Conservation (phyloP, 2,329 filamentous ascomycete genomes). For the Arthrobotrys sinensis region DNA sequence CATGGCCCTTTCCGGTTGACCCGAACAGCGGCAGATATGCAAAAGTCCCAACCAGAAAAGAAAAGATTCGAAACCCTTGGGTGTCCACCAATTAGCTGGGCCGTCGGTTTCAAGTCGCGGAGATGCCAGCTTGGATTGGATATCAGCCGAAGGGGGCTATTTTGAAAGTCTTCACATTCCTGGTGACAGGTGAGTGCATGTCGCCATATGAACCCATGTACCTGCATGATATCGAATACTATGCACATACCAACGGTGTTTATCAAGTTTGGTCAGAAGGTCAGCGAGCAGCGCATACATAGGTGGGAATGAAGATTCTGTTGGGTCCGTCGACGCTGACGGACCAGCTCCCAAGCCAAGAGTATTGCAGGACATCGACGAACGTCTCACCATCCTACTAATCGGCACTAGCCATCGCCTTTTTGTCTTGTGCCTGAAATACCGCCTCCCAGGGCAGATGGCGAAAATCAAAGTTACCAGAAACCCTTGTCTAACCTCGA, state of each 20-base stretch:
- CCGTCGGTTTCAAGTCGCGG: constrained; percentile 17
- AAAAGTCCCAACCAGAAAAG: constrained; percentile 13
- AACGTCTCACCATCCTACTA: constrained; percentile 20
- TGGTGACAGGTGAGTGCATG: constrained; percentile 31
- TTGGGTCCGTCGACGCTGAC: constrained; percentile 3
- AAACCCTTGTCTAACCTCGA: background rate
- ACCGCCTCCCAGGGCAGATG: too few relatives aligned
- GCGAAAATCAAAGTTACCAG: too few relatives aligned
- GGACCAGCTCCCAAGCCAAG: background rate
- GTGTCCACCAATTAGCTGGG: too few relatives aligned
- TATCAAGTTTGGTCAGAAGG: too few relatives aligned
- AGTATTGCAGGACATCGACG: constrained; percentile 10
- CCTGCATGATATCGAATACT: constrained; percentile 19
- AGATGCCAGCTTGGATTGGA: constrained; percentile 21
- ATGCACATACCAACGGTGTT: too few relatives aligned
- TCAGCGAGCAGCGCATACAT: too few relatives aligned
- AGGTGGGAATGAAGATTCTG: background rate
- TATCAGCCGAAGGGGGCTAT: constrained; percentile 26
- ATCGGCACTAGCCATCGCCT: background rate
- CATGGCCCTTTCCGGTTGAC: constrained; percentile 32
- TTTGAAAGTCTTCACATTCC: constrained; percentile 13
- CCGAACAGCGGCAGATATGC: constrained; percentile 44
- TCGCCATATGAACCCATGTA: constrained; percentile 31
- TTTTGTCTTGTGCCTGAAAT: background rate
- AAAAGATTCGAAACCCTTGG: too few relatives aligned